Conservation (phyloP, 139 green algal species). For the Micractinium sp. region DNA sequence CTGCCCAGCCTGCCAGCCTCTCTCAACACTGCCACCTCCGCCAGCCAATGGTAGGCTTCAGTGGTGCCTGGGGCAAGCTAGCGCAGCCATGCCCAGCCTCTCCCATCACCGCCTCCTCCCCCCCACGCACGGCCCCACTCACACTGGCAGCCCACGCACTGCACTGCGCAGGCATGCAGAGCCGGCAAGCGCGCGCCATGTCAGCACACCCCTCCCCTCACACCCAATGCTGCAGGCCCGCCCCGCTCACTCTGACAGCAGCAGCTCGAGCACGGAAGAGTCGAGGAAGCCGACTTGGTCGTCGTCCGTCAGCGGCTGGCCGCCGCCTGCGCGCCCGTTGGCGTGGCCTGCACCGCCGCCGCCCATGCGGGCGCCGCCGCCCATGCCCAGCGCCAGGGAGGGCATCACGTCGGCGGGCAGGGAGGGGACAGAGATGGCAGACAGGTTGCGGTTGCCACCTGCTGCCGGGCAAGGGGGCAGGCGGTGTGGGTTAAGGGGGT, state of each 20-base stretch:
- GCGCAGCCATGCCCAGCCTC: too few species aligned
- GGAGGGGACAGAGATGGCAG: neutral
- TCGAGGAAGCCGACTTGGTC: conserved; percentile 29
- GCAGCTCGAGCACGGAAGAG: conserved; percentile 39
- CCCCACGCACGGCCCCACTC: too few species aligned
- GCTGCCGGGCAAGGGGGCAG: neutral
- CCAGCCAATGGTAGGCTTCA: too few species aligned
- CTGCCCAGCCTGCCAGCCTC: neutral
- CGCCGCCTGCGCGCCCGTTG: neutral
- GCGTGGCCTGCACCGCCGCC: neutral
- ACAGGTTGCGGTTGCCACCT: neutral
- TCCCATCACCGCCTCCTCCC: too few species aligned
- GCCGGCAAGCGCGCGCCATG: too few species aligned
- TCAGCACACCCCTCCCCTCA: neutral
- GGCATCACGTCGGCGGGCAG: neutral
- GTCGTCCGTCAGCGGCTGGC: neutral
- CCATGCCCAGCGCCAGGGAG: neutral
- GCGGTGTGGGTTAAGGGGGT: neutral
- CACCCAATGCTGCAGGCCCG: neutral
- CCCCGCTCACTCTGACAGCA: conserved; percentile 39
- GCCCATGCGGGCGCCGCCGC: neutral
- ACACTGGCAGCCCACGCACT: too few species aligned
- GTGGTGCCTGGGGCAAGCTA: too few species aligned
- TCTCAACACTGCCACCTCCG: too few species aligned
- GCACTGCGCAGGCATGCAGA: too few species aligned